Conservation (phyloP, 2,329 filamentous ascomycete genomes). For the Nothopassalora personata region DNA sequence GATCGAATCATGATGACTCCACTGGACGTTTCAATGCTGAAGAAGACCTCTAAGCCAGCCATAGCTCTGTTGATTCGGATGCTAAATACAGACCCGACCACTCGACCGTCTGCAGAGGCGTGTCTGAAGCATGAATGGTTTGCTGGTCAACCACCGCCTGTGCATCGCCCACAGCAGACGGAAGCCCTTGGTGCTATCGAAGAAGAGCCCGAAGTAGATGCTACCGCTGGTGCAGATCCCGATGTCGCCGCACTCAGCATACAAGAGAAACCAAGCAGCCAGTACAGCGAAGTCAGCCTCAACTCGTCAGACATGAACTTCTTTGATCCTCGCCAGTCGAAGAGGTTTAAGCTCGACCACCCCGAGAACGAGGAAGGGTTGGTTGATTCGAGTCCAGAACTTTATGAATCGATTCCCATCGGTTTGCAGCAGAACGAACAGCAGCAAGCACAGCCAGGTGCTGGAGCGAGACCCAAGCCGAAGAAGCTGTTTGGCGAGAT, state of each 20-base stretch:
- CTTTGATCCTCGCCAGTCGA: slow-evolving; percentile 38
- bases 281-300: slow-evolving; percentile 29
- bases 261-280: slow-evolving; percentile 38
- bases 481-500: slow-evolving; percentile 58
- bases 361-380: slow-evolving; percentile 30
- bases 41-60: slow-evolving; percentile 58
- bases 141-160: slow-evolving; percentile 26
- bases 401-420: slow-evolving; percentile 33
- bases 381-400: slow-evolving; percentile 35
- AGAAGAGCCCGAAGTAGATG: slow-evolving; percentile 57
- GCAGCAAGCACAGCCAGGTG: slow-evolving; percentile 11
- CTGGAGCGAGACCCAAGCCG: slow-evolving; percentile 11
- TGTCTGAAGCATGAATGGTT: slow-evolving; percentile 74
- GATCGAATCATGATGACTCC: slow-evolving; percentile 77
- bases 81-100: slow-evolving; percentile 71
- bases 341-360: slow-evolving; percentile 40
- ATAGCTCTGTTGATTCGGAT: slow-evolving; percentile 73
- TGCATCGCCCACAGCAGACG: slow-evolving; percentile 16
- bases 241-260: slow-evolving; percentile 62
- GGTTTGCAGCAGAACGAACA: slow-evolving; percentile 15
- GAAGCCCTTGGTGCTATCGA: slow-evolving; percentile 39
- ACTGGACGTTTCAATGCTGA: slow-evolving; percentile 62
- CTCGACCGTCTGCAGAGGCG: slow-evolving; percentile 66
- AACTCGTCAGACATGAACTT: slow-evolving; percentile 35
- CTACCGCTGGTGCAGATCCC: slow-evolving; percentile 41